phyloP scores from a whole-genome alignment of 345 rosid species.

The Gossypium mustelinum region DNA sequence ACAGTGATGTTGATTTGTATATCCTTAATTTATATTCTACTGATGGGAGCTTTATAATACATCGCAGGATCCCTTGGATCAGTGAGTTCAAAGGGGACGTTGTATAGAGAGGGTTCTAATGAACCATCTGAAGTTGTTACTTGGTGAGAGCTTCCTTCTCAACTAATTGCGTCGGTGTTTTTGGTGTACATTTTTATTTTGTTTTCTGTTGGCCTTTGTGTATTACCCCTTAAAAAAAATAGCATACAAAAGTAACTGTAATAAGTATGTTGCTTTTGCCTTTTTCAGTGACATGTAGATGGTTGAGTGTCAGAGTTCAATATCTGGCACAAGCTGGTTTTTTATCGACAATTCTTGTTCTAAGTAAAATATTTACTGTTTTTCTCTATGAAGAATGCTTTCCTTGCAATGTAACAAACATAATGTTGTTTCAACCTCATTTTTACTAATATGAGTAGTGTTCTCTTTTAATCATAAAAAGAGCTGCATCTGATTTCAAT shows the following conservation, averaged over 20 bases:
- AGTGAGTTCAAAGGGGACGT: slow-evolving; percentile 61
- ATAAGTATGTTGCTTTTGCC: neutral
- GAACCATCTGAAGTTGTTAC: slow-evolving; percentile 47
- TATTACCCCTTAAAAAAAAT: neutral
- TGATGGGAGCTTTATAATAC: slow-evolving; percentile 5
- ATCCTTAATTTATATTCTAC: neutral
- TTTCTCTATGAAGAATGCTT: slow-evolving; percentile 1
- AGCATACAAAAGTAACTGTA: neutral
- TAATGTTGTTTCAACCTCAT: neutral
- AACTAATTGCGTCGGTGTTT: neutral
- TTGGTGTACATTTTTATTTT: neutral
- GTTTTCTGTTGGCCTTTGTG: neutral
- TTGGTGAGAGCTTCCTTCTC: slow-evolving; percentile 53
- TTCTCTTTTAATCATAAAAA: neutral
- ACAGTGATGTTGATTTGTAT: neutral
- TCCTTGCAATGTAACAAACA: neutral
- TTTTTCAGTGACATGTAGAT: neutral
- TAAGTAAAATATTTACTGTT: neutral
- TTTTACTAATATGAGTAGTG: neutral
- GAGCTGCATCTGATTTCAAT: neutral
- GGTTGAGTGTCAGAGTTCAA: neutral
- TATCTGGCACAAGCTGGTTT: neutral
- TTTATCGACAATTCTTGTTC: neutral
- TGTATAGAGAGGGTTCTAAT: slow-evolving; percentile 45
- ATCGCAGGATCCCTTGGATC: slow-evolving; percentile 82